Evolutionary conservation across 1,139 yeast genomes (phyloP).

Genomic region (Meyerozyma athensensis): DNA sequence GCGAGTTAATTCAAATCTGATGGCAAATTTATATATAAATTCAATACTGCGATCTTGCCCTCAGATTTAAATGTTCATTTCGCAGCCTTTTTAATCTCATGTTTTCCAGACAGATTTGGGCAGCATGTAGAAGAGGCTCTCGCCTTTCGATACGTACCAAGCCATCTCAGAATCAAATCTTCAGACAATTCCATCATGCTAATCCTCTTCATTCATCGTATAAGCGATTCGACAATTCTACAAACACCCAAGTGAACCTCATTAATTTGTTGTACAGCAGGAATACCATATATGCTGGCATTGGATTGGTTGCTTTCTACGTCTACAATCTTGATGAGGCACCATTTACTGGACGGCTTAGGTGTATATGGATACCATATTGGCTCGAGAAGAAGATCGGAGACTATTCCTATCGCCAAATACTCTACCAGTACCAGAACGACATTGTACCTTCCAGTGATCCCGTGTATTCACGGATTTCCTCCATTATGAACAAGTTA

Average conservation of each 20-base stretch:
- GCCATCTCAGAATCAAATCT: not conserved
- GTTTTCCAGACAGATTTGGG: too few species aligned
- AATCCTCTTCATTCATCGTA: conserved; percentile 7
- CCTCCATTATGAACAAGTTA: conserved; percentile 56
- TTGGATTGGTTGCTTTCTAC: conserved; percentile 39
- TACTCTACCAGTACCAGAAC: conserved; percentile 44
- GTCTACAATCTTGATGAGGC: conserved; percentile 70
- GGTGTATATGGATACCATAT: conserved; percentile 72
- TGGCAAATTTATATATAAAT: too few species aligned
- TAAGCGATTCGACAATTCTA: conserved; percentile 8
- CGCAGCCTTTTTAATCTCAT: too few species aligned
- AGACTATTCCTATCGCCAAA: conserved; percentile 57
- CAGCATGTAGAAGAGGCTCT: too few species aligned
- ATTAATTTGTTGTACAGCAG: conserved; percentile 6
- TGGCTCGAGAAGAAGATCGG: conserved; percentile 68
- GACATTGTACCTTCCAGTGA: conserved; percentile 49
- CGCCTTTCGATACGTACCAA: too few species aligned
- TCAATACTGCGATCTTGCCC: too few species aligned
- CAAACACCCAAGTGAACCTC: conserved; percentile 4
- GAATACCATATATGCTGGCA: conserved; percentile 6
- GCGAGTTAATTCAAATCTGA: too few species aligned
- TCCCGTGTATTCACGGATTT: conserved; percentile 54
- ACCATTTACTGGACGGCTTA: conserved; percentile 69
- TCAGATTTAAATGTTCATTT: too few species aligned
- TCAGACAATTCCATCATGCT: not conserved